Evolutionary conservation across 176 grass and related monocot genomes (phyloP), one percentile per base, ranked within the genome.

Genomic region (Bothriochloa decipiens): DNA sequence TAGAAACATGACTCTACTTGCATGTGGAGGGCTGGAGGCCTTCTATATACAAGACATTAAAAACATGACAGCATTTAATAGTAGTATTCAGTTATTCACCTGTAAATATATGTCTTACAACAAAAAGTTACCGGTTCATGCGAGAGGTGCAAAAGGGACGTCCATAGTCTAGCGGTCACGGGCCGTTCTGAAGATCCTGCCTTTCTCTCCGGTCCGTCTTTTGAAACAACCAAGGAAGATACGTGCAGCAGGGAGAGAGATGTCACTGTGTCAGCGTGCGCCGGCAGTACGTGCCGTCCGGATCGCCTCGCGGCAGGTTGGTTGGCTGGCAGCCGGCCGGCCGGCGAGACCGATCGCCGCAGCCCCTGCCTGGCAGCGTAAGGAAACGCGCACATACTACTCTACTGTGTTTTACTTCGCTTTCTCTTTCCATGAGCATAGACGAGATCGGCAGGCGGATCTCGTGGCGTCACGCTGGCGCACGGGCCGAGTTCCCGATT

Each of bases 161-260:
- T 42, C 7, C 15, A 12, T 45, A 45, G 43, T 45, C 13, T 45
- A 45, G 43, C 43, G 43, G 43, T 45, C 11, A 45, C 43, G 43
- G 43, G 43, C 43, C 11, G 8, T 45, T 47, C 45, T 47, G 12
- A 12, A 0, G 45, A 47, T 50, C 47, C 15, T 33, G 28, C 28
- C 49, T 57, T 22, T 40, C 9, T 3, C 17, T 5, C 68, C 4
- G n/a, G n/a, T 6, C 7, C 27, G 2, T 79, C 43, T 80, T 87
- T 89, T 80, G 26, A 33, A 43, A 70, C 57, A 88, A 27, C 50
- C 86, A 80, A 84, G 74, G 72, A 86, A 83, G 91, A 88, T 91
- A 86, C 66, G 86, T 5, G 43, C 22, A 74, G 53, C 61, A 32
- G 41, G 41, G 22, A 26, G 45, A 11, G 65, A 70, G 3, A 6